Base-by-base conservation (phyloP, 2,329 filamentous ascomycete genomes). In the Bisporella sp. region DNA sequence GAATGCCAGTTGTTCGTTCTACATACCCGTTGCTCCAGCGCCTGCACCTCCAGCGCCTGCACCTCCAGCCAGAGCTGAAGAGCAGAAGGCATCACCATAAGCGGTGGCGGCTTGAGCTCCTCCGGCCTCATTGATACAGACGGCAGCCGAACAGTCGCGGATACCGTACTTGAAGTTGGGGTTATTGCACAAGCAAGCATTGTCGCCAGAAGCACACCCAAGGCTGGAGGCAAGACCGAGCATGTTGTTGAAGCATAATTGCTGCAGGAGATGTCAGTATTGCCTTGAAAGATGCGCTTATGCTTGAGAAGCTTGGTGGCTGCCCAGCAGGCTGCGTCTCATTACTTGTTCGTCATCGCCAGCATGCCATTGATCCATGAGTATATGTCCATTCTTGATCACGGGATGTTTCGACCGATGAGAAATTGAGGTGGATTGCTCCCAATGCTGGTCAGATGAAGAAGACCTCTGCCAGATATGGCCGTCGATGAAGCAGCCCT, bases 201-300 rank as follows among this genome's bases (percentile, higher is more conserved):
- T 54, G 56, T 74, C 70, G 9, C 51, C 13, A 30, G 46, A 5
- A 12, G 55, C 28, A 60, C 73, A 76, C 51, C 68, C 35, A 54
- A 75, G 71, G 21, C 59, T 53, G 45, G 60, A 52, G 48, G 70
- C 70, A 51, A 70, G 66, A 37, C 30, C 53, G 52, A 72, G 56
- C 72, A 75, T 74, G 69, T 73, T 73, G 64, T 55, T 66, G 59
- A 73, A 61, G 55, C 73, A 75, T 13, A 55, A 60, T 64, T 65
- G 60, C 64, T 67, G 6, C 6, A 5, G 35, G 9, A 33, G 12
- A 49, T 45, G 51, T 62, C 53, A 59, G 61, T 40, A 42, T 45
- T 47, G 47, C 11, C 28, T 28, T 4, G 41, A 4, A 13, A 39
- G 31, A 44, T 37, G n/a, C n/a, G 35, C 35, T 37, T 2, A 31